Percentiles rank a stretch among this genome's conserved stretches.
Conservation (phyloP, 169 alveolate genomes). For the Eimeria falciformis region DNA sequence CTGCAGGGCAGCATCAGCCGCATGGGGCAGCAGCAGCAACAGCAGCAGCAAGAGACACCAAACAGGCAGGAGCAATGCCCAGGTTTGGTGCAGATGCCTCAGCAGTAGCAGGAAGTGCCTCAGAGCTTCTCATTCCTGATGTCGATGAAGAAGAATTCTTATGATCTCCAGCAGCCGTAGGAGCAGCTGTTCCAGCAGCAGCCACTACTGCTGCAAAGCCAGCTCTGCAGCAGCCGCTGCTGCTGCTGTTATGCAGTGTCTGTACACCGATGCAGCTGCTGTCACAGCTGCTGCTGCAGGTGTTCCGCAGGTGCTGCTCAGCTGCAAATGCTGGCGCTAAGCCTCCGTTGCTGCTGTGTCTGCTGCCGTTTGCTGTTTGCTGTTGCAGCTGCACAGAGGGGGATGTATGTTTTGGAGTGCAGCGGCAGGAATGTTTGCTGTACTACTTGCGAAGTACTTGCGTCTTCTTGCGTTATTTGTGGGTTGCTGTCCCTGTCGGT, state of each 20-base stretch:
- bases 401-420: no score
- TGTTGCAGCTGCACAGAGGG: no score
- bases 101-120: neutral
- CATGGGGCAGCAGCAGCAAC: neutral
- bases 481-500: no score
- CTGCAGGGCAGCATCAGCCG: neutral
- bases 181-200: neutral
- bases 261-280: no score
- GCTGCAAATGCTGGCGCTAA: no score
- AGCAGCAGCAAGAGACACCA: constrained; percentile 25
- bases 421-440: no score
- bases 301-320: no score
- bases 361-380: no score
- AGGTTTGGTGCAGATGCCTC: neutral
- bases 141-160: constrained; percentile 42
- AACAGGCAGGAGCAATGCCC: constrained; percentile 31
- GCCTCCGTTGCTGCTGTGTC: no score
- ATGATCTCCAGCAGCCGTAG: neutral
- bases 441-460: no score
- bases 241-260: neutral
- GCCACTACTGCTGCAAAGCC: neutral
- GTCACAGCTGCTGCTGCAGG: neutral
- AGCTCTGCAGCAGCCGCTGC: neutral
- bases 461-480: no score
- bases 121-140: constrained; percentile 45